These are phyloP conservation scores for Verticillium dahliae DNA, from an alignment of 2,329 filamentous ascomycete genomes.

Conservation along the genomic window DNA sequence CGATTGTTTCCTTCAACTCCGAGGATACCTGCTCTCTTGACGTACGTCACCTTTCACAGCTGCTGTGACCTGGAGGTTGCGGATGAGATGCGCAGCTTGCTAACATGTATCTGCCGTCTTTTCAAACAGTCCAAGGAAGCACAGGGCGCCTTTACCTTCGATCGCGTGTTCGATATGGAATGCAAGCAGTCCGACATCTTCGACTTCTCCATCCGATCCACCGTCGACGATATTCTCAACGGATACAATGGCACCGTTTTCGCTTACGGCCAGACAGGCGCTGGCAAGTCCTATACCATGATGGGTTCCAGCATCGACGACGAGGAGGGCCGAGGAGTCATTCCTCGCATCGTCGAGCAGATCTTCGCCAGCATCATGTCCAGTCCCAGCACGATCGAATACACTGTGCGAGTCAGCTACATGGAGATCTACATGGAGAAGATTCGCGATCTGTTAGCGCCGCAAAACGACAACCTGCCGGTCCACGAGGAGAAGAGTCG, in stretches of 20 bases:
- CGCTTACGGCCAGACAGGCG: conserved; percentile 95
- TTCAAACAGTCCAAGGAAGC: conserved; percentile 67
- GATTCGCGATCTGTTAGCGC: conserved; percentile 86
- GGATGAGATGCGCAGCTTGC: neutral
- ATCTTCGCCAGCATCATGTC: conserved; percentile 94
- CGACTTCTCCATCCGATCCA: conserved; percentile 92
- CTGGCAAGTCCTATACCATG: conserved; percentile 99
- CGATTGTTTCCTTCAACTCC: conserved; percentile 82
- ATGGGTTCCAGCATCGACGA: conserved; percentile 95
- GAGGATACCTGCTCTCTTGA: conserved; percentile 84
- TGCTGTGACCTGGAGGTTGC: neutral
- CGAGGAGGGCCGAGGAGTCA: conserved; percentile 81
- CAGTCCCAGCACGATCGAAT: conserved; percentile 90
- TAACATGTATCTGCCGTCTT: conserved; percentile 3
- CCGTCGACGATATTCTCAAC: conserved; percentile 96
- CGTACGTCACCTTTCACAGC: conserved; percentile 46
- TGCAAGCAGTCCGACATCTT: conserved; percentile 91
- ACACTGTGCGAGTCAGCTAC: conserved; percentile 97
- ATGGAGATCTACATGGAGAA: conserved; percentile 99
- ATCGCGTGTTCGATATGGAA: conserved; percentile 93
- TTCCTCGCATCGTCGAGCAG: conserved; percentile 93
- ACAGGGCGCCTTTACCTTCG: conserved; percentile 86
- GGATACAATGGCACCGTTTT: conserved; percentile 99
- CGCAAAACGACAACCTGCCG: conserved; percentile 91
- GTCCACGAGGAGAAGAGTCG: conserved; percentile 97